Percentiles rank a stretch among this genome's conserved stretches.
These are phyloP conservation scores for Hirschfeldia incana DNA, from an alignment of 345 rosid species.

Conservation along the genomic window DNA sequence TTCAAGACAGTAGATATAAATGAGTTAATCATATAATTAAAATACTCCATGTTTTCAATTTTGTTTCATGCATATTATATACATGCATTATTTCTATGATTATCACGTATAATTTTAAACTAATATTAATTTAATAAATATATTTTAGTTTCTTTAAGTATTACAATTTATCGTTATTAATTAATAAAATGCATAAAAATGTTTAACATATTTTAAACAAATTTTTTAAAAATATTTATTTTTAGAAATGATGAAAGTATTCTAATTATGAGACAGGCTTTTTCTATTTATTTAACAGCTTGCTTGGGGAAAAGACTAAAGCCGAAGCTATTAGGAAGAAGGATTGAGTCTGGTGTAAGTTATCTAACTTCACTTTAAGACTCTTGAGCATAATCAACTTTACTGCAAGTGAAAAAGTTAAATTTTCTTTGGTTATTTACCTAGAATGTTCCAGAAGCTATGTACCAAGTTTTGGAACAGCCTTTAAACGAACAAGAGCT, in stretches of 20 bases:
- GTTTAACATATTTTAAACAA: no score
- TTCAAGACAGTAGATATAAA: neutral
- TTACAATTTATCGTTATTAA: no score
- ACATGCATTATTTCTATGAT: no score
- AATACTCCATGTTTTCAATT: neutral
- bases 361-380: neutral
- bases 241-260: no score
- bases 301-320: slow-evolving; percentile 87
- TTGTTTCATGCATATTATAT: no score
- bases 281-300: slow-evolving; percentile 44
- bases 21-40: neutral
- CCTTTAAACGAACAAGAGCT: slow-evolving; percentile 65
- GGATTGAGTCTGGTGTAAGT: slow-evolving; percentile 63
- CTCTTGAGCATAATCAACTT: neutral
- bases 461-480: slow-evolving; percentile 64
- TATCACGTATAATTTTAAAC: no score
- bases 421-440: neutral
- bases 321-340: slow-evolving; percentile 75
- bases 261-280: neutral
- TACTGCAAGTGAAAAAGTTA: neutral
- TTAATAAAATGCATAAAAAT: no score
- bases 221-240: no score
- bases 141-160: no score
- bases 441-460: slow-evolving; percentile 77
- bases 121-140: no score